Conservation (phyloP, 2,329 filamentous ascomycete species). For the Hypomyces rosellus region DNA sequence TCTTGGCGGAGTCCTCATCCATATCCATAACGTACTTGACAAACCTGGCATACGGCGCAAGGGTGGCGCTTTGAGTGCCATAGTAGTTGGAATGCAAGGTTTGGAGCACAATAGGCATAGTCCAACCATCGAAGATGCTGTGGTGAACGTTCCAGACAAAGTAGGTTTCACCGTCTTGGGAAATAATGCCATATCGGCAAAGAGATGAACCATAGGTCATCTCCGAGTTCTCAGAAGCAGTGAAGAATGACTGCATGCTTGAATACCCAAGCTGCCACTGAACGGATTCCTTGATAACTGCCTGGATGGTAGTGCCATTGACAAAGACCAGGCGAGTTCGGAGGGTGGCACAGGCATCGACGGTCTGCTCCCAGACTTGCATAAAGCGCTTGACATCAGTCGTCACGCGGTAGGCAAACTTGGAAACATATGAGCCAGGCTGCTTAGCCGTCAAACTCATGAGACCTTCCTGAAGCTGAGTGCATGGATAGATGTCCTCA, state of each 20-base stretch:
- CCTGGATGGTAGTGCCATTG: background rate
- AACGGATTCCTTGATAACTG: constrained; percentile 5
- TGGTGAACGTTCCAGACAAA: constrained; percentile 5
- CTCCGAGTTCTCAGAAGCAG: too few relatives aligned
- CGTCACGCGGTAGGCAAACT: constrained; percentile 13
- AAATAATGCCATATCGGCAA: constrained; percentile 5
- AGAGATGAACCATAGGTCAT: constrained; percentile 9
- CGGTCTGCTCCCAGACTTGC: constrained; percentile 19
- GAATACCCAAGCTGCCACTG: too few relatives aligned
- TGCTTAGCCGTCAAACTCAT: constrained; percentile 25
- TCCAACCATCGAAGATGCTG: constrained; percentile 15
- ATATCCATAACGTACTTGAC: background rate
- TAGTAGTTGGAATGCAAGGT: constrained; percentile 3
- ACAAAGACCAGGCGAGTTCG: constrained; percentile 5
- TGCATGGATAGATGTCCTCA: constrained; percentile 18
- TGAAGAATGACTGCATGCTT: too few relatives aligned
- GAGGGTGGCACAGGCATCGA: constrained; percentile 8
- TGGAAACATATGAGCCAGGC: constrained; percentile 28
- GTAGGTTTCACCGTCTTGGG: background rate
- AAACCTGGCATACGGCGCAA: background rate
- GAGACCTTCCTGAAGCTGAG: constrained; percentile 17
- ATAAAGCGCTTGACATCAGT: constrained; percentile 18
- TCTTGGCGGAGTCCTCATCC: background rate
- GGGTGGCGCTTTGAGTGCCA: background rate
- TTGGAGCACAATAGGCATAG: constrained; percentile 6